Evolutionary conservation across 208 protist genomes (phyloP).

Genomic region (Wallacemonas sp.): DNA sequence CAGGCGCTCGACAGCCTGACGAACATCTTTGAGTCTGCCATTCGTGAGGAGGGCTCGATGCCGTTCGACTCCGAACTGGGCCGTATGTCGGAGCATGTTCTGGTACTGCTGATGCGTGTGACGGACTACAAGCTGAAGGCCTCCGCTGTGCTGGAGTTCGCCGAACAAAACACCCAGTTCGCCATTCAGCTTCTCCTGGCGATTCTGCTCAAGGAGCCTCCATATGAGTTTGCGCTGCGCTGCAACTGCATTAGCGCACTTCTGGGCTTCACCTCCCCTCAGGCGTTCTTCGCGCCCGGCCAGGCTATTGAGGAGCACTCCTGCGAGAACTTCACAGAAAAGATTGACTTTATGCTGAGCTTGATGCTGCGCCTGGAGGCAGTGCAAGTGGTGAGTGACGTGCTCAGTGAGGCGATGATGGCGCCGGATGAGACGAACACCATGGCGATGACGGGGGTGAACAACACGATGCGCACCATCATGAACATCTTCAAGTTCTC

Average conservation of each 20-base stretch:
- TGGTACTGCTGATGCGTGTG: constrained; percentile 89
- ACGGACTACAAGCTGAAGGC: constrained; percentile 89
- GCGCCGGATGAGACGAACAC: constrained; percentile 62
- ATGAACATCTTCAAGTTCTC: constrained; percentile 93
- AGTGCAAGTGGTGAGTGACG: constrained; percentile 83
- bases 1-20: constrained; percentile 75
- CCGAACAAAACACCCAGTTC: constrained; percentile 89
- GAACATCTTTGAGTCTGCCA: constrained; percentile 83
- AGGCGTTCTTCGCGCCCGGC: constrained; percentile 83
- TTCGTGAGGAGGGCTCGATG: constrained; percentile 78
- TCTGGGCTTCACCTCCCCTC: constrained; percentile 88
- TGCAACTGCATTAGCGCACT: constrained; percentile 89
- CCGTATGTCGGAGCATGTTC: constrained; percentile 91
- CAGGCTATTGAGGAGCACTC: constrained; percentile 66
- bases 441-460: constrained; percentile 62
- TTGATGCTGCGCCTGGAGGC: constrained; percentile 87
- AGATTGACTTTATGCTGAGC: constrained; percentile 83
- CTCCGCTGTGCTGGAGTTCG: constrained; percentile 87
- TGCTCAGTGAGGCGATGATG: constrained; percentile 66
- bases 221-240: constrained; percentile 87
- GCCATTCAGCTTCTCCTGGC: constrained; percentile 90
- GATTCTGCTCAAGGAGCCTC: constrained; percentile 89
- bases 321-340: constrained; percentile 84
- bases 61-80: constrained; percentile 91
- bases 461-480: constrained; percentile 86